phyloP scores from a whole-genome alignment of 345 rosid genomes.

The Salix suchowensis region DNA sequence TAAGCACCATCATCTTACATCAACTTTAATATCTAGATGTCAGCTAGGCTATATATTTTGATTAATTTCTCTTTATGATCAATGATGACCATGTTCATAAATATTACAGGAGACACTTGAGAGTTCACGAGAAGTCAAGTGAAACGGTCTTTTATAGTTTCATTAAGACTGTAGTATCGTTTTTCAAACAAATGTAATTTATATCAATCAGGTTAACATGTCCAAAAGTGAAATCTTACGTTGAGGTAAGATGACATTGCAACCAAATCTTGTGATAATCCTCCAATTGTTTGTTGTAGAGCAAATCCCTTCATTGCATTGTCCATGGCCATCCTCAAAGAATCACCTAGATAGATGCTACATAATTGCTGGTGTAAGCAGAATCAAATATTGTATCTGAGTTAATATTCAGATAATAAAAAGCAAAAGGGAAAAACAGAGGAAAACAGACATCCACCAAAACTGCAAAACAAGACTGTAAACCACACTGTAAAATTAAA shows the following conservation, averaged over 20 bases:
- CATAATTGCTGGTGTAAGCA: background rate
- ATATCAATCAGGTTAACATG: background rate
- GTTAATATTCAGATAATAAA: background rate
- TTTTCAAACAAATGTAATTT: background rate
- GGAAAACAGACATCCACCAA: background rate
- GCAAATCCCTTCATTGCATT: constrained; percentile 45
- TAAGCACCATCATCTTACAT: background rate
- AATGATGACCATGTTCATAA: too few relatives aligned
- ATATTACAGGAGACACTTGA: too few relatives aligned
- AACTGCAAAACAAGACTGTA: too few relatives aligned
- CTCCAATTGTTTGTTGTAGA: constrained; percentile 34
- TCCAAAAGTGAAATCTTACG: constrained; percentile 32
- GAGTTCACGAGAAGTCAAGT: too few relatives aligned
- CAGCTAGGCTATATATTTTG: too few relatives aligned
- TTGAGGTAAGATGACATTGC: constrained; percentile 41
- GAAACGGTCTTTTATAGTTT: too few relatives aligned
- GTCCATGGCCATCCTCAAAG: constrained; percentile 35
- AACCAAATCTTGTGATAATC: constrained; percentile 41
- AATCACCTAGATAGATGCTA: constrained; percentile 39
- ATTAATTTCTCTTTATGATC: too few relatives aligned
- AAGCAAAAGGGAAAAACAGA: background rate
- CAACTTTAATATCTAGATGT: too few relatives aligned
- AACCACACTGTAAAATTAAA: too few relatives aligned
- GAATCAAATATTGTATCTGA: background rate
- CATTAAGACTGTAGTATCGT: background rate